Evolutionary conservation across 352 stramenopile species (phyloP).

Genomic region (Phytophthora sojae): DNA sequence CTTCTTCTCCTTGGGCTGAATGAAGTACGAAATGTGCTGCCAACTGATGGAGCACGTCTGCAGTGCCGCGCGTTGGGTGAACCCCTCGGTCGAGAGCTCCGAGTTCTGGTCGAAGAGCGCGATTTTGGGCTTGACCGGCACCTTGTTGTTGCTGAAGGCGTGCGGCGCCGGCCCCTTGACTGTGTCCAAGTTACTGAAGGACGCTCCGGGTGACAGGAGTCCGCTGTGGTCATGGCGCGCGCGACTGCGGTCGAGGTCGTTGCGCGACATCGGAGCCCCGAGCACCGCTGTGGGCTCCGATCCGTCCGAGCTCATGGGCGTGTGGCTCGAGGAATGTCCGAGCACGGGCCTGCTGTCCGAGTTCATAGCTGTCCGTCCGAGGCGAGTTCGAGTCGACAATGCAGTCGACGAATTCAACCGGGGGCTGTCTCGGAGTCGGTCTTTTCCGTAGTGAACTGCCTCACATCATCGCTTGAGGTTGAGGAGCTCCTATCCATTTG

Average conservation of each 20-base stretch:
- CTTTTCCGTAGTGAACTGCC: constrained; percentile 37
- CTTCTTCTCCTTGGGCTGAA: constrained; percentile 43
- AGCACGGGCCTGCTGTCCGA: constrained; percentile 20
- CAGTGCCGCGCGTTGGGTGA: constrained; percentile 36
- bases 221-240: constrained; percentile 17
- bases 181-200: constrained; percentile 37
- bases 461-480: constrained; percentile 11
- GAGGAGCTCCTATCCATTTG: neutral
- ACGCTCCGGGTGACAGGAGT: constrained; percentile 29
- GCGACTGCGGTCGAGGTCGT: constrained; percentile 35
- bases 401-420: constrained; percentile 4
- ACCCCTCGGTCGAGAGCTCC: constrained; percentile 41
- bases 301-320: constrained; percentile 35
- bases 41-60: constrained; percentile 71
- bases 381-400: constrained; percentile 16
- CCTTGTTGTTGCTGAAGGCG: constrained; percentile 36
- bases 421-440: constrained; percentile 23
- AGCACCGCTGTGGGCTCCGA: constrained; percentile 42
- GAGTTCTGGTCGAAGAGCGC: constrained; percentile 43
- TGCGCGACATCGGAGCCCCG: constrained; percentile 29
- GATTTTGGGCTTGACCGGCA: constrained; percentile 40
- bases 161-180: constrained; percentile 31
- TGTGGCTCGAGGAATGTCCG: constrained; percentile 37
- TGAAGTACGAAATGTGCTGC: constrained; percentile 70
- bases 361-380: constrained; percentile 21